A percentile compares a stretch with the other conserved stretches of the same genome.
Evolutionary conservation across 768 basidiomycete species (phyloP).

Genomic region (Flagelloscypha sp.): DNA sequence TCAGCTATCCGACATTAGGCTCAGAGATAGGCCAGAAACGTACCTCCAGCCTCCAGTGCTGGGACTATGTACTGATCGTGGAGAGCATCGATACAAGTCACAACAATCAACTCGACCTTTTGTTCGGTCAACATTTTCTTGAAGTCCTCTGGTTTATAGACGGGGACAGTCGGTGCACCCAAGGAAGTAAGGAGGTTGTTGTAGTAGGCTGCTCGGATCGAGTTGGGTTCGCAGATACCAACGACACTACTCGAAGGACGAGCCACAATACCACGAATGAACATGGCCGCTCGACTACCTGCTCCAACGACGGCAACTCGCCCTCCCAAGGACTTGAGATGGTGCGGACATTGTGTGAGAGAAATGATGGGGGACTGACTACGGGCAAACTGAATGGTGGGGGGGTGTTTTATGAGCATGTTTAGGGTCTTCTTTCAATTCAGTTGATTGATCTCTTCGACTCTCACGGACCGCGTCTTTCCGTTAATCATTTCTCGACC

Average conservation of each 20-base stretch:
- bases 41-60: slow-evolving; percentile 32
- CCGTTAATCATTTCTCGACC: background rate
- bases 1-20: background rate
- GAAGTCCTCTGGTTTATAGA: slow-evolving; percentile 33
- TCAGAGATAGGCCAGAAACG: slow-evolving; percentile 6
- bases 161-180: slow-evolving; percentile 28
- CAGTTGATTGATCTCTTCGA: background rate
- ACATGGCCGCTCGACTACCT: slow-evolving; percentile 35
- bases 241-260: slow-evolving; percentile 33
- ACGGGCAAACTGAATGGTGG: no score
- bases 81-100: slow-evolving; percentile 41
- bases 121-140: slow-evolving; percentile 36
- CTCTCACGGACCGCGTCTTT: background rate
- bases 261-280: slow-evolving; percentile 36
- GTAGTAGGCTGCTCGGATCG: slow-evolving; percentile 36
- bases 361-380: no score
- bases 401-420: no score
- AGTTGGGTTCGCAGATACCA: slow-evolving; percentile 40
- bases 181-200: slow-evolving; percentile 31
- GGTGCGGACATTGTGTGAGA: slow-evolving; percentile 15
- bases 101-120: slow-evolving; percentile 37
- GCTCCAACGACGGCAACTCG: slow-evolving; percentile 36
- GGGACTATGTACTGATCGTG: slow-evolving; percentile 41
- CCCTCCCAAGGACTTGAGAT: slow-evolving; percentile 20
- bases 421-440: no score